A percentile compares a stretch with the other conserved stretches of the same genome.
Conservation (phyloP, 371 early-diverging fungal genomes). For the Mucor plumbeus region DNA sequence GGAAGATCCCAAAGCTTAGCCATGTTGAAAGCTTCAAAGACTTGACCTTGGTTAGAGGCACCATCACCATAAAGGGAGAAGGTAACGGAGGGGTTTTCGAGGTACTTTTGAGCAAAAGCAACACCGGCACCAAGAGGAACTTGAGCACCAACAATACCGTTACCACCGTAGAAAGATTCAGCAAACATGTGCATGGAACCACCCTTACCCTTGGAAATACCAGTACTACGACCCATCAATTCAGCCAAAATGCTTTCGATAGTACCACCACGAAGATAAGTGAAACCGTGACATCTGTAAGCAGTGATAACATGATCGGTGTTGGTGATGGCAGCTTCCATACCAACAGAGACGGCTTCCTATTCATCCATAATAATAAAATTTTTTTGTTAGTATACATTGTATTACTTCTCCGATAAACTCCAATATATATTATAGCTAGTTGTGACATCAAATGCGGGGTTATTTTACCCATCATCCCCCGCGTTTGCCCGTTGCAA, state of each 20-base stretch:
- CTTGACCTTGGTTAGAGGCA: constrained; percentile 99
- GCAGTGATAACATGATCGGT: constrained; percentile 97
- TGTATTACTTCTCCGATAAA: constrained; percentile 11
- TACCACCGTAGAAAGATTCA: constrained; percentile 97
- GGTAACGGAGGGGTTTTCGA: constrained; percentile 74
- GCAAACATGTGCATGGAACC: constrained; percentile 99
- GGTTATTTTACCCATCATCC: constrained; percentile 36
- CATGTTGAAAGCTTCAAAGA: constrained; percentile 99
- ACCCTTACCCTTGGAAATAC: constrained; percentile 98
- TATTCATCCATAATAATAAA: constrained; percentile 25
- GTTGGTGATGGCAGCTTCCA: constrained; percentile 86
- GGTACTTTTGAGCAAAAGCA: constrained; percentile 96
- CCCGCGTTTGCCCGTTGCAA: constrained; percentile 38
- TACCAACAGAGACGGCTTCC: constrained; percentile 97
- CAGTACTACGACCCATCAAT: constrained; percentile 86
- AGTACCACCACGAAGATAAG: constrained; percentile 88
- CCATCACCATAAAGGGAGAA: constrained; percentile 99
- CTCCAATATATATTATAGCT: neutral
- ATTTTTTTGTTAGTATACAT: constrained; percentile 5
- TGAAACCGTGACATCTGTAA: constrained; percentile 99
- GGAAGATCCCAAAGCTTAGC: constrained; percentile 99
- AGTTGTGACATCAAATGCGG: constrained; percentile 36
- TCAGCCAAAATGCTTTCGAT: constrained; percentile 83
- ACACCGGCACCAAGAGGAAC: constrained; percentile 97
- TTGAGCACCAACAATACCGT: constrained; percentile 99